Conservation (phyloP, 169 alveolate genomes). For the Plasmodium gallinaceum region DNA sequence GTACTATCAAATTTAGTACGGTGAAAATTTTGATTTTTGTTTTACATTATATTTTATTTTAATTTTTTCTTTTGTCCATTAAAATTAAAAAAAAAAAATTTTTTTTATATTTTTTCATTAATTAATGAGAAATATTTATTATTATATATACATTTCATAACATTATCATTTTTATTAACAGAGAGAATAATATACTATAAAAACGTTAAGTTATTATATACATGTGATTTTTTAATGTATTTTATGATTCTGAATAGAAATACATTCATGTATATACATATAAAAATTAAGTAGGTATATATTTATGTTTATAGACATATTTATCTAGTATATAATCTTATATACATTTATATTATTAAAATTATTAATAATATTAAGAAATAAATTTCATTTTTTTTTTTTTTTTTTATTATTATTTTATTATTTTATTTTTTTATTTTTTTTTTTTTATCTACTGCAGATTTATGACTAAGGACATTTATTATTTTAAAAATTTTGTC, state of each 20-base stretch:
- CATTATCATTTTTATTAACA: neutral
- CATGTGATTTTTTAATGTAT: neutral
- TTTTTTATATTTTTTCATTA: neutral
- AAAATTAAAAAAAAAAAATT: neutral
- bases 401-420: neutral
- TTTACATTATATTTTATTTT: neutral
- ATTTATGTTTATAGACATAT: neutral
- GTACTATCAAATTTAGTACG: neutral
- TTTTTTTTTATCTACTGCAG: neutral
- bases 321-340: neutral
- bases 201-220: neutral
- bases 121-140: neutral
- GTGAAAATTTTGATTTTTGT: neutral
- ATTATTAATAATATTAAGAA: neutral
- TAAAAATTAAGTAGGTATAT: neutral
- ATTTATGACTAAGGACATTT: neutral
- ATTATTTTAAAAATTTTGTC: neutral
- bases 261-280: neutral
- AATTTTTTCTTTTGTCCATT: neutral
- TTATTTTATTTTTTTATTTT: neutral
- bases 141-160: neutral
- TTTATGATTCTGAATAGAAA: neutral
- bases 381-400: neutral
- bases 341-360: neutral
- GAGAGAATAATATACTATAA: neutral